Percentiles rank a stretch among this genome's conserved stretches.
Conservation (phyloP, 805 yeast species). For the Lipomyces chichibuensis region DNA sequence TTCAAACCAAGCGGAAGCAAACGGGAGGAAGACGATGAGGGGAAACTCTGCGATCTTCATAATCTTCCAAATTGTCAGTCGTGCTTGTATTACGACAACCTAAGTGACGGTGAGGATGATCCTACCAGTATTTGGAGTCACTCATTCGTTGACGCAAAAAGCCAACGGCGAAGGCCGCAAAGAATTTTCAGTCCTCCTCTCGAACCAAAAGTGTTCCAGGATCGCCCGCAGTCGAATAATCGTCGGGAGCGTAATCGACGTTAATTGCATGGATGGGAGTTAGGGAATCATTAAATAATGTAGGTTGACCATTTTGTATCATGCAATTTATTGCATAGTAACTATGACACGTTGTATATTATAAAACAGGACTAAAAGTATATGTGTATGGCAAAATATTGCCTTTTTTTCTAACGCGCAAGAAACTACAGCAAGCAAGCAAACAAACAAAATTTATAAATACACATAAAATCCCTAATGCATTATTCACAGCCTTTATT, state of each 20-base stretch:
- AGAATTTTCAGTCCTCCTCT: not conserved
- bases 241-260: not conserved
- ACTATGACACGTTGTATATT: not conserved
- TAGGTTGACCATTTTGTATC: not conserved
- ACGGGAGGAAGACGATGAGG: slow-evolving; percentile 9
- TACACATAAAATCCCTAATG: not conserved
- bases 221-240: not conserved
- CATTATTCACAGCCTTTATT: not conserved
- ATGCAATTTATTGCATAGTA: not conserved
- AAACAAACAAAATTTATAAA: not conserved
- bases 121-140: slow-evolving; percentile 21
- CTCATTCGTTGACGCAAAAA: slow-evolving; percentile 24
- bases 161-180: not conserved
- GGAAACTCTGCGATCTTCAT: slow-evolving; percentile 32
- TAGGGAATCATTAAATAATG: not conserved
- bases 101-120: slow-evolving; percentile 36
- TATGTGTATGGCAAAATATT: not conserved
- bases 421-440: not conserved
- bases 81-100: slow-evolving; percentile 34
- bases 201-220: not conserved
- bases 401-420: not conserved
- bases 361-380: not conserved
- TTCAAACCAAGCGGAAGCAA: not conserved
- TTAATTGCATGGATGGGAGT: not conserved
- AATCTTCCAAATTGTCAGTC: slow-evolving; percentile 37